Percentiles rank a stretch among this genome's conserved stretches.
Evolutionary conservation across 2,329 filamentous ascomycete genomes (phyloP).

Genomic region (Thermomyces lanuginosus): DNA sequence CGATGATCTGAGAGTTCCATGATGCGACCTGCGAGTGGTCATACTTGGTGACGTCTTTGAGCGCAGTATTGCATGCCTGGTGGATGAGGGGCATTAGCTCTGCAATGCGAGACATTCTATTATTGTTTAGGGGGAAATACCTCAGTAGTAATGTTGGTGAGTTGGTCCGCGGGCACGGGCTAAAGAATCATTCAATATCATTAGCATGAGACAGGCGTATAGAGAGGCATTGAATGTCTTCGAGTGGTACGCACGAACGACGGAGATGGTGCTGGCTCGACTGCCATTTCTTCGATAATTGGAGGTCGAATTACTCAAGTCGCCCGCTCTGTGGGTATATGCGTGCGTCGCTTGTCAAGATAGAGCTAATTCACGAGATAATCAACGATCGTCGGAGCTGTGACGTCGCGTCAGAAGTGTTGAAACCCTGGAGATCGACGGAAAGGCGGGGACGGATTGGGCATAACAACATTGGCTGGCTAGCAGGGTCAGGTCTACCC

Average conservation of each 20-base stretch:
- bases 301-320: too few species aligned
- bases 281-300: conserved; percentile 5
- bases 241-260: conserved; percentile 5
- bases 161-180: conserved; percentile 59
- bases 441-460: too few species aligned
- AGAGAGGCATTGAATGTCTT: too few species aligned
- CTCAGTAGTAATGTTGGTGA: conserved; percentile 74
- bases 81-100: neutral
- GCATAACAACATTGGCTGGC: too few species aligned
- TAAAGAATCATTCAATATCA: conserved; percentile 19
- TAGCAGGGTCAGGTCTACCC: too few species aligned
- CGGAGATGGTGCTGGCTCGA: conserved; percentile 5
- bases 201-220: conserved; percentile 2
- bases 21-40: conserved; percentile 68
- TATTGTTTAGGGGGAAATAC: conserved; percentile 34
- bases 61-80: conserved; percentile 67
- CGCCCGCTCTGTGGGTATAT: too few species aligned
- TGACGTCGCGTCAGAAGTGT: too few species aligned
- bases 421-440: too few species aligned
- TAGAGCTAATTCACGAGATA: too few species aligned
- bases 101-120: neutral
- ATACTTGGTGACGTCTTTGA: conserved; percentile 62
- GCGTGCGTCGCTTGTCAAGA: too few species aligned
- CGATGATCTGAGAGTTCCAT: conserved; percentile 91
- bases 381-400: too few species aligned